Base-by-base conservation (phyloP, 805 yeast species). In the Candida jianshihensis region DNA sequence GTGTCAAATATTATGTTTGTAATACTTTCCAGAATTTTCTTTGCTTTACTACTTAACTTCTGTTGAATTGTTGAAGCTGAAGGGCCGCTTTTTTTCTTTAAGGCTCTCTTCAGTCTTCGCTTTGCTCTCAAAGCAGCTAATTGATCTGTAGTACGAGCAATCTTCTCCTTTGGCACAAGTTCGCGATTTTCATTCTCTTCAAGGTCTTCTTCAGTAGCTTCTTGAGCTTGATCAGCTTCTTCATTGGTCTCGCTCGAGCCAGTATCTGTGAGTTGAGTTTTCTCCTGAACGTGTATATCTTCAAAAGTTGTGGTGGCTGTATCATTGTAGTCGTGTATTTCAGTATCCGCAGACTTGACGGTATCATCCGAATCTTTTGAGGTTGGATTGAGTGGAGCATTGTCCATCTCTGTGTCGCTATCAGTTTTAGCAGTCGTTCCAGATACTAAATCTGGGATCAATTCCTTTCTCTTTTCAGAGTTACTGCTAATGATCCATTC, bases 401-500 rank as follows among this genome's bases (percentile, higher is more conserved):
- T n/a, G n/a, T n/a, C n/a, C n/a, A n/a, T n/a, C n/a, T 20, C 22
- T 20, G 21, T 13, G 18, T 37, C 40, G 7, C 13, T 18, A 7
- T 20, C 10, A 20, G 7, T 20, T 20, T 9, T 4, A 26, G 29
- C 7, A 25, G 27, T 25, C 7, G 21, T 16, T 6, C 25, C 40
- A 13, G 4, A 29, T 11, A 24, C 31, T 14, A 4, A 6, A 2
- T 30, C 35, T 20, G 21, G 27, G 11, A 26, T 20, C 12, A 29
- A 8, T 16, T 19, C 16, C 9, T 26, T 30, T n/a, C 7, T 28
- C 28, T 26, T 28, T 12, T 12, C 13, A 24, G 22, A 19, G 12
- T 28, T 28, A n/a, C 10, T 19, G 5, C 40, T 36, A 12, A 20
- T 27, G 14, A 46, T 36, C 49, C 49, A 46, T 10, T 26, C 28